Conservation (phyloP, 176 grass and related monocot genomes). For the Hyparrhenia diplandra region DNA sequence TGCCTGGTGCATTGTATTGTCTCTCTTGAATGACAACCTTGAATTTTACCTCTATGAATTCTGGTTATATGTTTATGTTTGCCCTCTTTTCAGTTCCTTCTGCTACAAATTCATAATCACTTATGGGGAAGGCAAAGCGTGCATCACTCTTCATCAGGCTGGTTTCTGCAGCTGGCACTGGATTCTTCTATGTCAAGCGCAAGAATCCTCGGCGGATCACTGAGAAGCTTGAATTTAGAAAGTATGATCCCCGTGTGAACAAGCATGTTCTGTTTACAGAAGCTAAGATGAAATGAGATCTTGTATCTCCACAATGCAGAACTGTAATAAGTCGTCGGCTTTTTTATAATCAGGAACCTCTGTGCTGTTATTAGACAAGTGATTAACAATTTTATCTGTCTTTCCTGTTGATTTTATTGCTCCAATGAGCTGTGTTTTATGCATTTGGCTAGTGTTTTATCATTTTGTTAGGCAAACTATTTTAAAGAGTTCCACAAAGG, state of each 20-base stretch:
- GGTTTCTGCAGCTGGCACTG: slow-evolving; percentile 29
- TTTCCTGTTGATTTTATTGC: background rate
- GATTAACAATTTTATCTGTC: background rate
- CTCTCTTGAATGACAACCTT: background rate
- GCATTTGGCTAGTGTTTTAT: background rate
- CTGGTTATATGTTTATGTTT: background rate
- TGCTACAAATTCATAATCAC: background rate
- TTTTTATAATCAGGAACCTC: background rate
- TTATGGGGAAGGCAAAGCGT: slow-evolving; percentile 27
- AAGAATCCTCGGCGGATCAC: slow-evolving; percentile 32
- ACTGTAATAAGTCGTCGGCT: background rate
- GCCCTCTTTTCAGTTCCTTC: background rate
- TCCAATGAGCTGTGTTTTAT: background rate
- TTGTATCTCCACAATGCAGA: background rate
- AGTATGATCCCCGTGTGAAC: slow-evolving; percentile 21
- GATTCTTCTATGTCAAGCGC: slow-evolving; percentile 26
- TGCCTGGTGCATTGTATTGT: background rate
- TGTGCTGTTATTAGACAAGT: background rate
- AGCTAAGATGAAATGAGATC: slow-evolving; percentile 25
- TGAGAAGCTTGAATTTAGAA: slow-evolving; percentile 30
- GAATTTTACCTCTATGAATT: background rate
- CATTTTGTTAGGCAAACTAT: background rate
- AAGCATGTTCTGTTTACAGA: slow-evolving; percentile 30
- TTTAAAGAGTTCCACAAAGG: background rate
- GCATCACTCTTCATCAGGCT: slow-evolving; percentile 27